A percentile compares a stretch with the other conserved stretches of the same genome.
phyloP scores from a whole-genome alignment of 768 basidiomycete species.

The Mycena kentingensis region DNA sequence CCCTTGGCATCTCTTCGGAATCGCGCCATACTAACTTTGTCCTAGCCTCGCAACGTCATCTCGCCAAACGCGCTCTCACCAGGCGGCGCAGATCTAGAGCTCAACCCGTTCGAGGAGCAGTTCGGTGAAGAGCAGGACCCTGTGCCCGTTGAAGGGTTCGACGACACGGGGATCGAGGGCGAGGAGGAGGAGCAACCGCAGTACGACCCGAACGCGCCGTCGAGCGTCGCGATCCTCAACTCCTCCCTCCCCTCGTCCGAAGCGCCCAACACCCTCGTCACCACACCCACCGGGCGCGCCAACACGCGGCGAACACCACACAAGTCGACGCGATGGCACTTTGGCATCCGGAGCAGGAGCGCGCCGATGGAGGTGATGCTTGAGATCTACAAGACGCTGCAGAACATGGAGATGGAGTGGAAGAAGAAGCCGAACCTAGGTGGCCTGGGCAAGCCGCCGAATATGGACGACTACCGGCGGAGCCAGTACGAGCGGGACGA shows the following conservation, averaged over 20 bases:
- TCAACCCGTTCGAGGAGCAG: slow-evolving; percentile 81
- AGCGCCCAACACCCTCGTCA: background rate
- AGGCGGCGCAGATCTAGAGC: slow-evolving; percentile 59
- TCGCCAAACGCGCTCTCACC: slow-evolving; percentile 73
- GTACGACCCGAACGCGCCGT: slow-evolving; percentile 31
- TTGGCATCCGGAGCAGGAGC: slow-evolving; percentile 91
- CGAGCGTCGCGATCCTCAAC: slow-evolving; percentile 85
- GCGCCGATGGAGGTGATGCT: slow-evolving; percentile 99
- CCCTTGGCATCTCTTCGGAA: background rate
- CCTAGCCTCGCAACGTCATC: slow-evolving; percentile 67
- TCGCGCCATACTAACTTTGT: slow-evolving; percentile 14
- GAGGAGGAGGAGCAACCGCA: slow-evolving; percentile 21
- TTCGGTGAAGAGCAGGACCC: slow-evolving; percentile 63
- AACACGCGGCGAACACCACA: slow-evolving; percentile 39
- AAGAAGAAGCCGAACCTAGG: slow-evolving; percentile 84
- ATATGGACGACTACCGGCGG: slow-evolving; percentile 56
- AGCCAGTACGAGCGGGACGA: slow-evolving; percentile 61
- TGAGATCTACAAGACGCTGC: slow-evolving; percentile 93
- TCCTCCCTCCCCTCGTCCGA: slow-evolving; percentile 67
- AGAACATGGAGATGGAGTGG: slow-evolving; percentile 95
- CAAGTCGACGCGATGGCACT: slow-evolving; percentile 76
- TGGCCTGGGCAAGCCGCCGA: slow-evolving; percentile 54
- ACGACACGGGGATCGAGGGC: slow-evolving; percentile 43
- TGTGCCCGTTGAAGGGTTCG: slow-evolving; percentile 43
- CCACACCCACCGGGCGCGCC: slow-evolving; percentile 14